Conservation (phyloP, 306 rosid genomes). For the Inga oerstediana region DNA sequence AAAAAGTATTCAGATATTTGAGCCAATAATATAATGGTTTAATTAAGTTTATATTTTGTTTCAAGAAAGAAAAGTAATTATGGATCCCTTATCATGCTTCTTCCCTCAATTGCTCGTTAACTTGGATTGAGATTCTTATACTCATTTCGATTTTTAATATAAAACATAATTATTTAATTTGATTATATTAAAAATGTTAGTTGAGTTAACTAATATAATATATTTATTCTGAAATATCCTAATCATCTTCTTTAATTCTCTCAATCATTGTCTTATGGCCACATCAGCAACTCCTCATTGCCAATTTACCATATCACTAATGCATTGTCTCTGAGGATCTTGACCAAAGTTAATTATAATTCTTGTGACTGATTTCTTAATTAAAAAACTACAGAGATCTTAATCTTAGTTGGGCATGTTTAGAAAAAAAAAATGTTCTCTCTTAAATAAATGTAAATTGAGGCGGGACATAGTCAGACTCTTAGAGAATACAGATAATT, state of each 20-base stretch:
- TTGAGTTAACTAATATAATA: too few species aligned
- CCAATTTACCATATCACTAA: background rate
- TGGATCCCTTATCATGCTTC: background rate
- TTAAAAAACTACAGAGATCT: background rate
- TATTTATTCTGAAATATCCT: too few species aligned
- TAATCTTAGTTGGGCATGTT: background rate
- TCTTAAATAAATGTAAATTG: background rate
- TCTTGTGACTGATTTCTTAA: background rate
- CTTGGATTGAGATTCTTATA: background rate
- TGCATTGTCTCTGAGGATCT: background rate
- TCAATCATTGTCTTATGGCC: too few species aligned
- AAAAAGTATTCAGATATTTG: too few species aligned
- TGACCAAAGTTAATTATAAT: background rate
- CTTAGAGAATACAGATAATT: background rate
- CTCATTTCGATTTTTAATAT: too few species aligned
- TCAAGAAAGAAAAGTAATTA: too few species aligned
- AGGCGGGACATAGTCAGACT: background rate
- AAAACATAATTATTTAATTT: too few species aligned
- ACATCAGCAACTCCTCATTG: background rate
- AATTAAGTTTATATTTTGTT: background rate
- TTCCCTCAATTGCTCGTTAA: background rate
- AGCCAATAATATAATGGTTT: too few species aligned
- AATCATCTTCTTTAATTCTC: too few species aligned
- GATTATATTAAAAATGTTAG: too few species aligned
- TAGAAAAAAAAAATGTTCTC: background rate